Evolutionary conservation across 352 stramenopile species (phyloP).

Genomic region (Phytophthora meadii): DNA sequence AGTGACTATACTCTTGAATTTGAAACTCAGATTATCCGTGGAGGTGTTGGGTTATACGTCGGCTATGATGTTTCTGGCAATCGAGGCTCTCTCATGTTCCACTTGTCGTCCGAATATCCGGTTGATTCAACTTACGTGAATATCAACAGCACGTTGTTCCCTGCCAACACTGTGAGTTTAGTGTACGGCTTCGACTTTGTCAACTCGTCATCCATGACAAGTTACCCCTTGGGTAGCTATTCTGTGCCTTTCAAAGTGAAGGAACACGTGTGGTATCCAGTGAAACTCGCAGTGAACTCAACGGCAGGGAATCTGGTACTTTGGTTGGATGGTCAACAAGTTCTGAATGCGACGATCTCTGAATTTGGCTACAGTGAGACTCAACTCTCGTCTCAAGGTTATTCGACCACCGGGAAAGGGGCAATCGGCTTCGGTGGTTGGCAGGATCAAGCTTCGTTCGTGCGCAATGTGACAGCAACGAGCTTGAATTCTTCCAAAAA

Average conservation of each 20-base stretch:
- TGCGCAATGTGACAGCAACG: conserved; percentile 28
- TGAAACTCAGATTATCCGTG: conserved; percentile 36
- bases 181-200: conserved; percentile 39
- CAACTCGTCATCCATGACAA: conserved; percentile 37
- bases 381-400: conserved; percentile 29
- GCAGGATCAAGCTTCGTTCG: conserved; percentile 34
- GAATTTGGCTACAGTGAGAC: conserved; percentile 27
- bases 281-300: conserved; percentile 74
- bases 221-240: conserved; percentile 39
- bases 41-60: conserved; percentile 23
- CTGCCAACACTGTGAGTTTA: conserved; percentile 34
- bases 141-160: conserved; percentile 41
- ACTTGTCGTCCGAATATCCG: conserved; percentile 43
- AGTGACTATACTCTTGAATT: conserved; percentile 38
- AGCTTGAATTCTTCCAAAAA: conserved; percentile 22
- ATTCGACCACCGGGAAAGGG: conserved; percentile 23
- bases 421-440: conserved; percentile 34
- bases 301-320: conserved; percentile 42
- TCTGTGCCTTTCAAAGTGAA: conserved; percentile 75
- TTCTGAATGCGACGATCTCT: conserved; percentile 37
- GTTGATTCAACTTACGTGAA: conserved; percentile 33
- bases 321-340: conserved; percentile 22
- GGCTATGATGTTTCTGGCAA: conserved; percentile 39
- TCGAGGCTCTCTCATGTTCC: conserved; percentile 38
- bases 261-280: conserved; percentile 68